These are phyloP conservation scores for Globomyces pollinis-pini DNA, from an alignment of 192 early-diverging fungal species.

Conservation along the genomic window DNA sequence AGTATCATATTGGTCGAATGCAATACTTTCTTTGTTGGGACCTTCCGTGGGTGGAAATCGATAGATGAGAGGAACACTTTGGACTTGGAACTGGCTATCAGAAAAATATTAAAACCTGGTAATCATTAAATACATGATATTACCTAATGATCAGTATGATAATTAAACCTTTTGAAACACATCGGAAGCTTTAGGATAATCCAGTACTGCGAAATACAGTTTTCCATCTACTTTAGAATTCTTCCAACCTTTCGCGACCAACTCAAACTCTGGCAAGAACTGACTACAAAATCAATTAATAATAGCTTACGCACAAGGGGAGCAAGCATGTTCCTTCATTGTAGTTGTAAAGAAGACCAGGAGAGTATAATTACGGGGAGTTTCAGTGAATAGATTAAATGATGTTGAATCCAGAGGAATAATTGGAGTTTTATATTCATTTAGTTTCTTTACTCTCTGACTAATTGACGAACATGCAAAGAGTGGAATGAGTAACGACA, in stretches of 20 bases:
- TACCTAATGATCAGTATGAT: not conserved
- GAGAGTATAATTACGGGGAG: constrained; percentile 62
- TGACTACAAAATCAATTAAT: constrained; percentile 43
- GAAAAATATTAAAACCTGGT: constrained; percentile 24
- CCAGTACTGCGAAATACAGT: constrained; percentile 58
- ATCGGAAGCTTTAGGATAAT: constrained; percentile 54
- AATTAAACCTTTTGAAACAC: constrained; percentile 51
- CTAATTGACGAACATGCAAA: not conserved
- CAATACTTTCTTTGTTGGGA: constrained; percentile 30
- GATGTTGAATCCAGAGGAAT: constrained; percentile 37
- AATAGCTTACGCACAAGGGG: constrained; percentile 61
- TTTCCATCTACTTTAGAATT: constrained; percentile 23
- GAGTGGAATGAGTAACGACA: too few relatives aligned
- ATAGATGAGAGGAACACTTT: constrained; percentile 55
- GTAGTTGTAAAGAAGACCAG: constrained; percentile 62
- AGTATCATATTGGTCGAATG: constrained; percentile 54
- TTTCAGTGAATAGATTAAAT: constrained; percentile 49
- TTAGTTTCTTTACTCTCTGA: not conserved
- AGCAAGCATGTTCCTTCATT: constrained; percentile 51
- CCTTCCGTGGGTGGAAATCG: constrained; percentile 62
- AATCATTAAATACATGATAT: not conserved
- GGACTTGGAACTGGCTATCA: constrained; percentile 40
- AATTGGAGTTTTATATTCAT: not conserved
- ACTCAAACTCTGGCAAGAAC: constrained; percentile 57
- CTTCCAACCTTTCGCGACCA: constrained; percentile 51